These are phyloP conservation scores for Guyanaporus albipodus DNA, from an alignment of 768 basidiomycete genomes.

Conservation along the genomic window DNA sequence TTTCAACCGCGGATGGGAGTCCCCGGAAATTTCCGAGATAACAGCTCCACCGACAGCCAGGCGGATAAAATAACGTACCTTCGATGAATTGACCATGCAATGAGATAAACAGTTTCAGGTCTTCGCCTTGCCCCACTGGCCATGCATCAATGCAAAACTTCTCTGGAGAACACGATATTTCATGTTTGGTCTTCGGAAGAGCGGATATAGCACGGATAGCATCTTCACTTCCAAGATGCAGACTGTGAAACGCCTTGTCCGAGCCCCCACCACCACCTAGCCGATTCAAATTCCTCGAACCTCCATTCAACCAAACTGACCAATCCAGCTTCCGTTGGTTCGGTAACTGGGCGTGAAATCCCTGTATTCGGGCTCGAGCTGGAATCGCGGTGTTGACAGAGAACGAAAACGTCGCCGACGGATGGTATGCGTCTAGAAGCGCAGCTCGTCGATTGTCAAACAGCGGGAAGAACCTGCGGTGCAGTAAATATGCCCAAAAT, in stretches of 20 bases:
- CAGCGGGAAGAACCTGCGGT: slow-evolving; percentile 70
- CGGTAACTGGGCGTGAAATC: slow-evolving; percentile 65
- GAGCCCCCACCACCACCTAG: slow-evolving; percentile 57
- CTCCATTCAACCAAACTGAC: slow-evolving; percentile 58
- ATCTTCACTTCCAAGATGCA: slow-evolving; percentile 70
- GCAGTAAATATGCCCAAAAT: slow-evolving; percentile 8
- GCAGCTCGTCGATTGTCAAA: slow-evolving; percentile 74
- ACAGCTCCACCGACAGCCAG: too few relatives aligned
- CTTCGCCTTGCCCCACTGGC: slow-evolving; percentile 61
- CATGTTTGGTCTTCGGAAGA: slow-evolving; percentile 80
- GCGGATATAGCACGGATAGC: slow-evolving; percentile 54
- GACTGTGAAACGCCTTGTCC: slow-evolving; percentile 57
- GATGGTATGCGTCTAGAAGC: slow-evolving; percentile 73
- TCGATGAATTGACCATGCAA: slow-evolving; percentile 92
- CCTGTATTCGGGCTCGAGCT: slow-evolving; percentile 68
- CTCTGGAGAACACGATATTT: slow-evolving; percentile 69
- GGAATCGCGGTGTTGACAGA: slow-evolving; percentile 83
- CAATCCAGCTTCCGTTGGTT: slow-evolving; percentile 83
- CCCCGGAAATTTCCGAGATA: slow-evolving; percentile 14
- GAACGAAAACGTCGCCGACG: slow-evolving; percentile 87
- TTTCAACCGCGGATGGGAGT: slow-evolving; percentile 1
- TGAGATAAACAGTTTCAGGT: slow-evolving; percentile 56
- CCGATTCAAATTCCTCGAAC: slow-evolving; percentile 76
- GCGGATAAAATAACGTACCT: slow-evolving; percentile 69
- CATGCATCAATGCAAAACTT: slow-evolving; percentile 89